Evolutionary conservation across 163 green algal species (phyloP).

Genomic region (Coccomyxa subellipsoidea): DNA sequence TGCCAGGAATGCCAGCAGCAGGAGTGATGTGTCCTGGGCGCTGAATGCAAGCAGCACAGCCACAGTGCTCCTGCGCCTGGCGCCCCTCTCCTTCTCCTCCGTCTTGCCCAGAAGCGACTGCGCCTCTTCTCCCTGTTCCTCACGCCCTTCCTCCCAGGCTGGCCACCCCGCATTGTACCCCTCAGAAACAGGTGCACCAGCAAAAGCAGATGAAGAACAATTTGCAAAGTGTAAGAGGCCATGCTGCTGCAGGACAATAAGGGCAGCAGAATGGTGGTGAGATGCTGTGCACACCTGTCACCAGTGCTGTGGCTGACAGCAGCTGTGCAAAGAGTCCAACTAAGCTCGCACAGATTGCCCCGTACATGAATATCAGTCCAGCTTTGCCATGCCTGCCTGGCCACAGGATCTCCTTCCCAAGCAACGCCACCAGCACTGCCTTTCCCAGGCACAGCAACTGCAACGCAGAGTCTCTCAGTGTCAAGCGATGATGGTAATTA

Average conservation of each 20-base stretch:
- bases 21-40: conserved; percentile 46
- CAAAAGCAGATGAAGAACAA: too few relatives aligned
- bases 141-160: not conserved
- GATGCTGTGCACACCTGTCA: conserved; percentile 14
- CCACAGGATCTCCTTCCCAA: conserved; percentile 33
- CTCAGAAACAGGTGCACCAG: too few relatives aligned
- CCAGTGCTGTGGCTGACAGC: conserved; percentile 14
- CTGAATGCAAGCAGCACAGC: conserved; percentile 48
- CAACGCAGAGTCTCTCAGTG: too few relatives aligned
- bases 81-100: not conserved
- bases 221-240: too few relatives aligned
- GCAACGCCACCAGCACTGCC: conserved; percentile 53
- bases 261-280: conserved; percentile 4
- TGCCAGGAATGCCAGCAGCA: conserved; percentile 62
- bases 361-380: conserved; percentile 53
- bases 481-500: too few relatives aligned
- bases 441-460: conserved; percentile 60
- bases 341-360: conserved; percentile 26
- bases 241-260: too few relatives aligned
- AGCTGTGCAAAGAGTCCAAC: conserved; percentile 20
- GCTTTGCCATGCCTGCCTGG: conserved; percentile 16
- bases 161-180: too few relatives aligned
- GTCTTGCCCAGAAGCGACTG: conserved; percentile 17
- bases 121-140: not conserved
- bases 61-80: conserved; percentile 22